These are phyloP conservation scores for Lophium mytilinum DNA, from an alignment of 495 filamentous ascomycete species.

Conservation along the genomic window DNA sequence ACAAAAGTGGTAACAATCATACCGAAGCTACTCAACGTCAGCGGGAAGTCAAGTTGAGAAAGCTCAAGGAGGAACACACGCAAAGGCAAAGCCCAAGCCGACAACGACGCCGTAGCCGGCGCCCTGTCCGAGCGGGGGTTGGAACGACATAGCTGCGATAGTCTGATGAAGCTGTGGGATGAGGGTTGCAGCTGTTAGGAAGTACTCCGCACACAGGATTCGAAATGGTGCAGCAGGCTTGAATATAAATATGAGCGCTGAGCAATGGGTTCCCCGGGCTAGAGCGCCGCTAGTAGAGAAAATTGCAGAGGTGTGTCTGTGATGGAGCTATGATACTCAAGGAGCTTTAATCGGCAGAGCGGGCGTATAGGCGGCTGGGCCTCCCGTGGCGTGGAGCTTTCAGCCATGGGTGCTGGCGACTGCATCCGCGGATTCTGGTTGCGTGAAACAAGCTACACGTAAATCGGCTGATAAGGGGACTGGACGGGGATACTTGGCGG, in stretches of 20 bases:
- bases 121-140: conserved; percentile 17
- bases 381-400: not conserved
- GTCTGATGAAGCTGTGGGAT: not conserved
- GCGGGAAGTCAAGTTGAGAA: not conserved
- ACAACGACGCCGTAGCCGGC: conserved; percentile 33
- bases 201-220: not conserved
- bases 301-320: too few relatives aligned
- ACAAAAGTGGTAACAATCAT: conserved; percentile 37
- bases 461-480: conserved; percentile 16
- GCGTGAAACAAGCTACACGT: not conserved
- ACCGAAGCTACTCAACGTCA: conserved; percentile 20
- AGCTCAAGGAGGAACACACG: conserved; percentile 16
- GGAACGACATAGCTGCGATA: not conserved
- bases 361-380: not conserved
- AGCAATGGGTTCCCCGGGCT: not conserved
- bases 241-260: not conserved
- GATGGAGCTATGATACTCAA: too few relatives aligned
- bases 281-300: not conserved
- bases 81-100: conserved; percentile 33
- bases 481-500: not conserved
- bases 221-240: not conserved
- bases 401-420: not conserved
- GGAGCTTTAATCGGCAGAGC: not conserved
- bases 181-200: not conserved
- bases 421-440: not conserved